Conservation (phyloP, 2,329 filamentous ascomycete species). For the Capronia epimyces region DNA sequence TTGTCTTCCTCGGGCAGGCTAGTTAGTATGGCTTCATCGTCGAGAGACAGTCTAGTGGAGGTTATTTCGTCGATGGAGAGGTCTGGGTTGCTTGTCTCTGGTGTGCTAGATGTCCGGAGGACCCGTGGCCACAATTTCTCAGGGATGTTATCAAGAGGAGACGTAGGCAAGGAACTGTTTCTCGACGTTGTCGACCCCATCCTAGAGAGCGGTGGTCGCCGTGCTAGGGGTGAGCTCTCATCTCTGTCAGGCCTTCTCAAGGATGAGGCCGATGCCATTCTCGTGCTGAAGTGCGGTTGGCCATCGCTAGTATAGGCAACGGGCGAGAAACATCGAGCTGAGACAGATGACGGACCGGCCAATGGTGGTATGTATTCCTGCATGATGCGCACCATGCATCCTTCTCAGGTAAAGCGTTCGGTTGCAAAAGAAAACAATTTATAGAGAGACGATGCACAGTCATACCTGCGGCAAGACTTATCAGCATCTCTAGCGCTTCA, state of each 20-base stretch:
- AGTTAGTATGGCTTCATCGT: constrained; percentile 19
- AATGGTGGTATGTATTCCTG: constrained; percentile 1
- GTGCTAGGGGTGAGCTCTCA: not conserved
- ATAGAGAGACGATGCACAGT: not conserved
- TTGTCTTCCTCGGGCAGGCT: constrained; percentile 4
- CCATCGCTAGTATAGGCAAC: constrained; percentile 1
- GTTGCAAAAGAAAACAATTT: not conserved
- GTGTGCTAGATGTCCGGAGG: constrained; percentile 19
- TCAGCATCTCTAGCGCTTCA: not conserved
- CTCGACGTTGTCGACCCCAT: constrained; percentile 12
- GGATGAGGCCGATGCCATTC: constrained; percentile 11
- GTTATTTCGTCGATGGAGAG: constrained; percentile 25
- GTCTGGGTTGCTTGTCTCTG: constrained; percentile 16
- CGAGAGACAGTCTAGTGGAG: constrained; percentile 20
- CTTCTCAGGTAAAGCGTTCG: not conserved
- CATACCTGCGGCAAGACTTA: not conserved
- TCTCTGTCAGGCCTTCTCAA: constrained; percentile 8
- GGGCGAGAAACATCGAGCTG: not conserved
- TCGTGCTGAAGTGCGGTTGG: constrained; percentile 3
- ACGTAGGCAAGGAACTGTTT: constrained; percentile 15
- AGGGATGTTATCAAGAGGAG: constrained; percentile 23
- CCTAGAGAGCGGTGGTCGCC: constrained; percentile 6
- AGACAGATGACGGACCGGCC: not conserved
- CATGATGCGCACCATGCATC: not conserved
- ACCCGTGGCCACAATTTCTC: constrained; percentile 19